Evolutionary conservation across 495 filamentous ascomycete species (phyloP).

Genomic region (Chaetomium fimeti): DNA sequence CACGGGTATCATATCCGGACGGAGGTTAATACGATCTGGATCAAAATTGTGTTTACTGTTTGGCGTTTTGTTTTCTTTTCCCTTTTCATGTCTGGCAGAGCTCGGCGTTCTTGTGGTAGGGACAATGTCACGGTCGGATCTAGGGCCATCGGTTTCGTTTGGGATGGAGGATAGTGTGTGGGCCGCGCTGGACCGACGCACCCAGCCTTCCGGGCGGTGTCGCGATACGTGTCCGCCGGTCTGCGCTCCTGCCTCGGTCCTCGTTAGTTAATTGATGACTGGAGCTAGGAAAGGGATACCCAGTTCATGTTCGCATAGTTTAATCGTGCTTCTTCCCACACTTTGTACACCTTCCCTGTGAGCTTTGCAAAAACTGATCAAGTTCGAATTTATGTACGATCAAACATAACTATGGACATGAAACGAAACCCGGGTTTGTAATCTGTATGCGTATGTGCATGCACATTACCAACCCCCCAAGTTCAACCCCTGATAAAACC

Average conservation of each 20-base stretch:
- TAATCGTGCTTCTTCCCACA: neutral
- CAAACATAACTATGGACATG: constrained; percentile 8
- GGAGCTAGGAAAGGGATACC: too few species aligned
- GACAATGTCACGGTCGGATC: neutral
- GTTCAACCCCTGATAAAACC: neutral
- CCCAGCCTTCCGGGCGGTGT: too few species aligned
- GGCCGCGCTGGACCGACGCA: too few species aligned
- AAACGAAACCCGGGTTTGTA: neutral
- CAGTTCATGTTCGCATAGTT: too few species aligned
- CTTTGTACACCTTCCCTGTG: neutral
- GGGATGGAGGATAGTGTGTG: too few species aligned
- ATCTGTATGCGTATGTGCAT: neutral
- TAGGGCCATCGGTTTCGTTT: too few species aligned
- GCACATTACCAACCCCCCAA: neutral
- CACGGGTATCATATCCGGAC: too few species aligned
- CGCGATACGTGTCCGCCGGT: too few species aligned
- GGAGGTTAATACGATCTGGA: neutral
- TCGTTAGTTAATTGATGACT: too few species aligned
- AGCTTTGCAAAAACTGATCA: neutral
- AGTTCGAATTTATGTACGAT: constrained; percentile 6
- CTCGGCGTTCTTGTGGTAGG: neutral
- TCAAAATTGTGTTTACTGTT: neutral
- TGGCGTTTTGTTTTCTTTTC: neutral
- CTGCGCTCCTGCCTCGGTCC: too few species aligned
- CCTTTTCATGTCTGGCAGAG: neutral